Evolutionary conservation across 148 eudicot species (phyloP).

Genomic region (Bassia scoparia): DNA sequence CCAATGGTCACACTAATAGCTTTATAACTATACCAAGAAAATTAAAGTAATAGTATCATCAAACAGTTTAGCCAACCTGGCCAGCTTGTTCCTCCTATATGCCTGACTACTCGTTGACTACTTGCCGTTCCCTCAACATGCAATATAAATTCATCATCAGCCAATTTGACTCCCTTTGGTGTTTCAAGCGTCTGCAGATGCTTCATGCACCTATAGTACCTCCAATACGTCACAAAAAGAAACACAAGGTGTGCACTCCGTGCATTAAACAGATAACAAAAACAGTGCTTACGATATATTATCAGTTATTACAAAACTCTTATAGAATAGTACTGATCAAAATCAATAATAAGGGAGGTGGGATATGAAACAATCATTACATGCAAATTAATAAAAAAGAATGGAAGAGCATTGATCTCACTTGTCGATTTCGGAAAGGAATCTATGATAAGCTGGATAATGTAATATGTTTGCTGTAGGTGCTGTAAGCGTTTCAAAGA

Average conservation of each 20-base stretch:
- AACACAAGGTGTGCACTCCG: neutral
- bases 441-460: conserved; percentile 83
- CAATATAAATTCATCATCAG: conserved; percentile 80
- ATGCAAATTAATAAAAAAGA: neutral
- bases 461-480: conserved; percentile 60
- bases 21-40: neutral
- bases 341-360: neutral
- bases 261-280: neutral
- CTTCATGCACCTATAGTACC: conserved; percentile 51
- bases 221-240: neutral
- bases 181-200: conserved; percentile 63
- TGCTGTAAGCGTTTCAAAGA: conserved; percentile 77
- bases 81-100: conserved; percentile 88
- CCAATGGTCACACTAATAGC: neutral
- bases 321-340: neutral
- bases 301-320: neutral
- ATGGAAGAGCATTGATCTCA: conserved; percentile 26
- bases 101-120: conserved; percentile 80
- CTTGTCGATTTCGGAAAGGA: conserved; percentile 72
- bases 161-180: conserved; percentile 62
- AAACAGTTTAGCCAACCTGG: conserved; percentile 49
- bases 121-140: conserved; percentile 87
- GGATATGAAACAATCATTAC: too few species aligned
- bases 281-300: neutral
- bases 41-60: neutral